Conservation (phyloP, 768 basidiomycete genomes). For the Naganishia vishniacii region DNA sequence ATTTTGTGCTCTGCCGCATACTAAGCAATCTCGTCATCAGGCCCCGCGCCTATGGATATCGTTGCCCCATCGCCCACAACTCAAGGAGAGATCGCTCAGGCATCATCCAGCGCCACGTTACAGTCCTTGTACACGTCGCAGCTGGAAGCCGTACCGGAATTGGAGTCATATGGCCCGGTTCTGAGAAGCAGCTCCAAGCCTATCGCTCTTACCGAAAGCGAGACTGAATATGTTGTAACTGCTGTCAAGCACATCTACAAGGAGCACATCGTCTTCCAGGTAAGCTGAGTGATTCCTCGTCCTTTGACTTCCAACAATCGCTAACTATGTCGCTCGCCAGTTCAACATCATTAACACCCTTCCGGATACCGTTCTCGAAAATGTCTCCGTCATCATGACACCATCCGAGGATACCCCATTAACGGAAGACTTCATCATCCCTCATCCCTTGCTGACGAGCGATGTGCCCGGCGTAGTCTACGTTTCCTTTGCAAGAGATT, state of each 20-base stretch:
- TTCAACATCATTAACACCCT: conserved; percentile 97
- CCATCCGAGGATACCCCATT: conserved; percentile 68
- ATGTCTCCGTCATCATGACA: conserved; percentile 89
- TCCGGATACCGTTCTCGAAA: conserved; percentile 87
- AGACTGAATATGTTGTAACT: conserved; percentile 95
- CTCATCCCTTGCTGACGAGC: conserved; percentile 63
- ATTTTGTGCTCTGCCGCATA: background rate
- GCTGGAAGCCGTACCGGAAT: conserved; percentile 77
- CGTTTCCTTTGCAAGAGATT: conserved; percentile 82
- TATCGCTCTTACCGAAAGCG: conserved; percentile 82
- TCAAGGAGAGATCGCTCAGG: conserved; percentile 60
- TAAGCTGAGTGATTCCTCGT: conserved; percentile 45
- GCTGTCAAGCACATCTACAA: conserved; percentile 96
- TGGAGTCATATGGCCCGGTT: conserved; percentile 75
- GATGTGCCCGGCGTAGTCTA: conserved; percentile 81
- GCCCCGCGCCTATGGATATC: conserved; percentile 75
- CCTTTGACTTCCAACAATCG: background rate
- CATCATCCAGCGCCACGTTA: conserved; percentile 71
- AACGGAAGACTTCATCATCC: conserved; percentile 91
- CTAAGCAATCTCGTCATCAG: conserved; percentile 24
- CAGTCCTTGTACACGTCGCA: conserved; percentile 83
- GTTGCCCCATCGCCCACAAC: conserved; percentile 62
- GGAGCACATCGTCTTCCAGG: conserved; percentile 95
- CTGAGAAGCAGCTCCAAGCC: conserved; percentile 78
- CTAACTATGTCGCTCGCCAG: conserved; percentile 50